A percentile compares a stretch with the other conserved stretches of the same genome.
phyloP scores from a whole-genome alignment of 805 yeast species.

The Candida suzukii region DNA sequence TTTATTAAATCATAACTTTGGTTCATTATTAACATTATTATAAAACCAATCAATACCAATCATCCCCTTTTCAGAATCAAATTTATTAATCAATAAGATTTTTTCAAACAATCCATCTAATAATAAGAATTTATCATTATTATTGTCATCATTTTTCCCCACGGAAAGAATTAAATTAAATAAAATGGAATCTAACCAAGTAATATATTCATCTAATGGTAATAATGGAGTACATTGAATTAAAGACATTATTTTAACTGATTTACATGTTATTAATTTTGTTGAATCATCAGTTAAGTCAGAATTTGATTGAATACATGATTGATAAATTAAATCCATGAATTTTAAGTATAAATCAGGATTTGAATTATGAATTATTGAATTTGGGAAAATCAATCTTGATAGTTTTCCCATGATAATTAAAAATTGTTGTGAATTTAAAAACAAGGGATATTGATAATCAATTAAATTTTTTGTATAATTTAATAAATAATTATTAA shows the following conservation, averaged over 20 bases:
- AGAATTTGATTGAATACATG: background rate
- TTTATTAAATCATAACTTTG: background rate
- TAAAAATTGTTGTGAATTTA: conserved; percentile 48
- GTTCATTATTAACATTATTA: conserved; percentile 22
- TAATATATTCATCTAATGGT: conserved; percentile 32
- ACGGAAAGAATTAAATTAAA: conserved; percentile 27
- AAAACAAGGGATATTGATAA: conserved; percentile 46
- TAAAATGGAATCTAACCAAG: conserved; percentile 43
- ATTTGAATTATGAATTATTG: conserved; percentile 23
- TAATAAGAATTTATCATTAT: too few relatives aligned
- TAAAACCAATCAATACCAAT: conserved; percentile 63
- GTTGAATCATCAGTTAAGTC: conserved; percentile 17
- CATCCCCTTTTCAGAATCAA: conserved; percentile 49
- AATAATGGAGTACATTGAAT: conserved; percentile 48
- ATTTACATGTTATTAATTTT: conserved; percentile 28
- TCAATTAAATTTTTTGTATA: conserved; percentile 40
- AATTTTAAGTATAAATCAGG: conserved; percentile 8
- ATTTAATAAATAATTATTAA: conserved; percentile 15
- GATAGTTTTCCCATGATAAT: conserved; percentile 54
- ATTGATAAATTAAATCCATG: background rate
- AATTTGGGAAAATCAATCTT: conserved; percentile 31
- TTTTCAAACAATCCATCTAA: conserved; percentile 42
- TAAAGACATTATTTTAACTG: conserved; percentile 40
- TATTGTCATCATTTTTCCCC: too few relatives aligned
- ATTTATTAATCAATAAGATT: conserved; percentile 41